Percentiles rank a stretch among this genome's conserved stretches.
Evolutionary conservation across 495 filamentous ascomycete genomes (phyloP).

Genomic region (Peziza echinospora): DNA sequence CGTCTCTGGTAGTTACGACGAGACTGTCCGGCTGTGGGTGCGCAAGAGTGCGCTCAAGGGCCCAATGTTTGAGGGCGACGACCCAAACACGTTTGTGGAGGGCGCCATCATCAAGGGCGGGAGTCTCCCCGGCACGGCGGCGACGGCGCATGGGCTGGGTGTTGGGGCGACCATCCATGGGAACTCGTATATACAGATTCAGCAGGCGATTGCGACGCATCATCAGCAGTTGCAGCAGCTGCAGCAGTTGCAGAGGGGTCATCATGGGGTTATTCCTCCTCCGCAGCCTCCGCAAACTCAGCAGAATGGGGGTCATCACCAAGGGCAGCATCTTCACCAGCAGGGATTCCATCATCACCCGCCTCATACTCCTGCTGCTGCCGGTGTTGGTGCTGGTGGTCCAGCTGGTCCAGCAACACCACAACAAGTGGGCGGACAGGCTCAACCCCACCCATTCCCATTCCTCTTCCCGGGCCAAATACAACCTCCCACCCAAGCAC

Average conservation of each 20-base stretch:
- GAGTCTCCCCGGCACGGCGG: background rate
- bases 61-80: background rate
- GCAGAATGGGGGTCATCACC: constrained; percentile 9
- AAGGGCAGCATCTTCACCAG: background rate
- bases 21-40: constrained; percentile 81
- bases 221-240: constrained; percentile 1
- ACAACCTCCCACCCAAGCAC: too few relatives aligned
- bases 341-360: background rate
- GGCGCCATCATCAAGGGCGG: background rate
- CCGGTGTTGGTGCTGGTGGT: too few relatives aligned
- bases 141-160: background rate
- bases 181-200: background rate
- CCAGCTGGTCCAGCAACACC: background rate
- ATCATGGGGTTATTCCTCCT: too few relatives aligned
- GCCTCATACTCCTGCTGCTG: too few relatives aligned
- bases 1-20: constrained; percentile 87
- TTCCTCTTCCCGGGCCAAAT: too few relatives aligned
- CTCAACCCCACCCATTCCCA: background rate
- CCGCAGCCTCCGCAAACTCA: constrained; percentile 9
- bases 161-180: background rate
- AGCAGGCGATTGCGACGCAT: background rate
- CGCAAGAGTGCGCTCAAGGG: background rate
- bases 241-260: background rate
- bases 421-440: background rate
- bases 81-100: background rate